Conservation (phyloP, 1,139 yeast species). For the Saccharomyces hybrid region DNA sequence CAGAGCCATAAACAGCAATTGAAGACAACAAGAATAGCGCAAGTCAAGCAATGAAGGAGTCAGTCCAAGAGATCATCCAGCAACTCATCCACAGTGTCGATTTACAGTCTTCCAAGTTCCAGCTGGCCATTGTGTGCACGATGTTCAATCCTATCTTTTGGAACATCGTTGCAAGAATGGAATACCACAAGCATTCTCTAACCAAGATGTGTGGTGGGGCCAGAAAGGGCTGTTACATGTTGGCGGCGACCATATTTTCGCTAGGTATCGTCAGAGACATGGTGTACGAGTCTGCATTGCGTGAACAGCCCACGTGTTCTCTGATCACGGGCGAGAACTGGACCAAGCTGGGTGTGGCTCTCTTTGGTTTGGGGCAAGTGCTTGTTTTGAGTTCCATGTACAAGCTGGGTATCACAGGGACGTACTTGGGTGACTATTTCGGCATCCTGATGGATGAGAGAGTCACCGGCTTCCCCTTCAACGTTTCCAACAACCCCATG, state of each 20-base stretch:
- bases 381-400: constrained; percentile 83
- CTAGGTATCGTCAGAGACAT: constrained; percentile 78
- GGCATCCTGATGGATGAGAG: constrained; percentile 88
- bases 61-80: constrained; percentile 1
- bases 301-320: constrained; percentile 45
- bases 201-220: constrained; percentile 60
- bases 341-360: constrained; percentile 35
- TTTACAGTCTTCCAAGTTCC: constrained; percentile 10
- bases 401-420: constrained; percentile 92
- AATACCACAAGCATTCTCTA: constrained; percentile 65
- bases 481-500: constrained; percentile 89
- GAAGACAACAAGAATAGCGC: too few species aligned
- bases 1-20: neutral
- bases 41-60: neutral
- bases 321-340: constrained; percentile 37
- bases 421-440: constrained; percentile 93
- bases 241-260: constrained; percentile 76
- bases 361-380: constrained; percentile 64
- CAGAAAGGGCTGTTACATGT: constrained; percentile 68
- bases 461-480: constrained; percentile 93
- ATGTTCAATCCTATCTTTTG: constrained; percentile 92
- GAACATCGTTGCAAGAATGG: constrained; percentile 86
- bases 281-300: constrained; percentile 62
- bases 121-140: constrained; percentile 48
- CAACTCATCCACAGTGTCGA: constrained; percentile 5